Evolutionary conservation across 2,329 filamentous ascomycete genomes (phyloP), one percentile per base, ranked within the genome.

Genomic region (Fusarium sp.): DNA sequence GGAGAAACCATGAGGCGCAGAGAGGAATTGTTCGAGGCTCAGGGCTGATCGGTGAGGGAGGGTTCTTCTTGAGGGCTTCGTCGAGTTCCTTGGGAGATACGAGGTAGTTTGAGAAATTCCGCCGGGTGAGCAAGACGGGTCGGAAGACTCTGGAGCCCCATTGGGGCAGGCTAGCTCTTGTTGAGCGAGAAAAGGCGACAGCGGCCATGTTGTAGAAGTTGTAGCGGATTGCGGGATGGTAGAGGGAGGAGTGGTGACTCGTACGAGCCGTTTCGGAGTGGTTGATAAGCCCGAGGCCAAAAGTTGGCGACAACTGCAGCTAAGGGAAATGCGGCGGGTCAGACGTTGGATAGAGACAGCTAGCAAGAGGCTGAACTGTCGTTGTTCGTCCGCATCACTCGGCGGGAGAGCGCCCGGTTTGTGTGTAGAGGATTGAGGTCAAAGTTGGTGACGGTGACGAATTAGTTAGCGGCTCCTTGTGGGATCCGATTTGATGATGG

Each of bases 1-100:
- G 97, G 73, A 99, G 90, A 81, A 98, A 99, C 97, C 97, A 99
- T 27, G 95, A 90, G 56, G 95, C 97, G 84, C 95, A 98, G 48
- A 99, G 88, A 4, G 97, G 94, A 64, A 99, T 92, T 50, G 97
- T 92, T 76, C 94, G 92, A 1, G 96, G 93, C 14, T 94, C 91
- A 50, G 94, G 93, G 70, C 94, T 95, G 78, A 96, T 93, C 72
- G 92, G 91, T 63, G 92, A 93, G 14, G 93, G 90, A 5, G 95
- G 90, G 82, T 96, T 97, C 85, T 93, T 93, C 83, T 93, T 92
- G 61, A 99, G 88, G 61, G 95, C 95, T 75, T 93, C 90, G 80
- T 92, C 85, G 67, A 98, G 92, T 84, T 98, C 93, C 71, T 91
- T 89, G 1, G 97, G 96, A 2, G 94, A 92, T 80, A 99, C 93